Base-by-base conservation (phyloP, 1,284 basidiomycete species). In the Fomitopsis palustris region DNA sequence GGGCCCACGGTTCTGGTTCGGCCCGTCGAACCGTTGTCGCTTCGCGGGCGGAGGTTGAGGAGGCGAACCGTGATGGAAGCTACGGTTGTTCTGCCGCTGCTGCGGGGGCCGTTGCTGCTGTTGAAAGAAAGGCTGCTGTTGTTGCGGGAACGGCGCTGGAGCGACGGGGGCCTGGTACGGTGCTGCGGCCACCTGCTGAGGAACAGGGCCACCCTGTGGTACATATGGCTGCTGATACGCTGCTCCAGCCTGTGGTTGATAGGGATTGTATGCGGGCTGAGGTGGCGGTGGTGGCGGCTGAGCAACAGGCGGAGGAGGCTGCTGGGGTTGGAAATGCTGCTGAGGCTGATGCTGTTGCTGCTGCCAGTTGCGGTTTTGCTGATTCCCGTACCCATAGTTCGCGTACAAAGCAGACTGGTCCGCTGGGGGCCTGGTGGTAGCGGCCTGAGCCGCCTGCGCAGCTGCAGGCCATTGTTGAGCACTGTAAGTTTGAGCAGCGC, bases 1-100 rank as follows among this genome's bases (percentile, higher is more conserved):
- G 55, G 78, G 78, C 64, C 75, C 65, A 6, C 71, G 68, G 58
- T 66, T 79, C 58, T 77, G 75, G 61, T 75, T 83, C 0, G 90
- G 87, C 6, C 86, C 87, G 69, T 95, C 93, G 68, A 93, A 93
- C 19, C 92, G 83, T 62, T 87, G 92, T 55, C 93, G 80, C 73
- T 96, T 95, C 2, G 89, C 89, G 2, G 90, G 90, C 16, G 88
- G 88, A 8, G 87, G 77, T 65, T 90, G 86, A 63, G 89, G 86
- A 31, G 85, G 83, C 4, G 86, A 82, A 2, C 81, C 74, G 61
- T 89, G 87, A 64, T 86, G 87, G 10, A 81, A 66, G 53, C 75
- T 77, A 31, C 77, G 76, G 45, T 69, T 72, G 23, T 64, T 61
- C 60, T 76, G 79, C 58, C 77, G 77, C 42, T 74, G 78, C 53